Percentiles rank a stretch among this genome's conserved stretches.
Conservation (phyloP, 2,329 filamentous ascomycete species). For the Cercospora brassicicola region DNA sequence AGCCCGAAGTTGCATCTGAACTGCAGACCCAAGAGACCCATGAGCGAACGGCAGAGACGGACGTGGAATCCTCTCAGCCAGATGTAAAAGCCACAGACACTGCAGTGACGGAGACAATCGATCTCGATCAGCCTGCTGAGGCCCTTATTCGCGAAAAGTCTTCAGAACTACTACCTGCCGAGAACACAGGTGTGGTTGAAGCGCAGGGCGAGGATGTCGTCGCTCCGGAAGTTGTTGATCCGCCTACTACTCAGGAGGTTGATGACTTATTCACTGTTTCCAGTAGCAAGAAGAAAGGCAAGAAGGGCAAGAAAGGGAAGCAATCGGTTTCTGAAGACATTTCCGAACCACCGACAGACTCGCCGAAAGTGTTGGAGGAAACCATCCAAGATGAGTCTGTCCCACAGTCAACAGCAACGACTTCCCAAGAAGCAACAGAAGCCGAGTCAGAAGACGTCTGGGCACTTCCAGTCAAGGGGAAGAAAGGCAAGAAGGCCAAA, state of each 20-base stretch:
- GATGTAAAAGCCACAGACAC: not conserved
- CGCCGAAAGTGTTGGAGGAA: not conserved
- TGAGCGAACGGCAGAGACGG: not conserved
- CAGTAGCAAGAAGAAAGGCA: constrained; percentile 26
- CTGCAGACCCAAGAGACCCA: not conserved
- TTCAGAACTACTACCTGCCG: not conserved
- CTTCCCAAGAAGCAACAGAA: constrained; percentile 5
- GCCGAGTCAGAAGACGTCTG: constrained; percentile 10
- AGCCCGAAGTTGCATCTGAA: not conserved
- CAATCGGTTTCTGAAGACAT: constrained; percentile 5
- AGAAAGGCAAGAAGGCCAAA: constrained; percentile 10
- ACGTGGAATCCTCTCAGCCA: not conserved
- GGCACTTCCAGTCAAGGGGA: not conserved
- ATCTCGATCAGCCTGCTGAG: not conserved
- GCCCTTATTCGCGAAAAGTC: not conserved
- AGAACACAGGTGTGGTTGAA: not conserved
- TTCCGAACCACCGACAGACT: not conserved
- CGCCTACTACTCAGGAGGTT: not conserved
- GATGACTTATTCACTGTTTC: constrained; percentile 11
- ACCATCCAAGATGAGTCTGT: not conserved
- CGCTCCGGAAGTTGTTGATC: not conserved
- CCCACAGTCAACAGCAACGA: constrained; percentile 9
- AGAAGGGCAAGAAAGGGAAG: constrained; percentile 36
- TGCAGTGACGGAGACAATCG: not conserved
- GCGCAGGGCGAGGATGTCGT: not conserved